phyloP scores from a whole-genome alignment of 1,139 yeast species.

The Kluyveromyces sp. region DNA sequence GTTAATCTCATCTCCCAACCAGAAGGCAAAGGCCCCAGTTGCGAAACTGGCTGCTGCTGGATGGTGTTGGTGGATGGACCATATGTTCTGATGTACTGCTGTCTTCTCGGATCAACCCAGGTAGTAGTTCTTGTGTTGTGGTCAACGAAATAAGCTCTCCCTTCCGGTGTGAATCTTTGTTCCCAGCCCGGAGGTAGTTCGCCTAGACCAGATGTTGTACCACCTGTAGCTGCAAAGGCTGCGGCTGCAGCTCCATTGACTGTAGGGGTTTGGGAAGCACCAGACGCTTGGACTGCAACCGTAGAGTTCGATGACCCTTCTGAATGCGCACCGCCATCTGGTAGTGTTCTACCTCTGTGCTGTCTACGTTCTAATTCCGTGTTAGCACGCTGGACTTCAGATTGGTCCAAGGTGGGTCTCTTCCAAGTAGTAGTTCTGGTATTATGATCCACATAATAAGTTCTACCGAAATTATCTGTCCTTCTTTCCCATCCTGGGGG shows the following conservation, averaged over 20 bases:
- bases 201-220: conserved; percentile 92
- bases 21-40: conserved; percentile 93
- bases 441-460: conserved; percentile 96
- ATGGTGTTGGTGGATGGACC: conserved; percentile 75
- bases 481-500: conserved; percentile 99
- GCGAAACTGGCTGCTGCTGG: conserved; percentile 98
- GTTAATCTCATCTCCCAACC: conserved; percentile 99
- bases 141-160: conserved; percentile 95
- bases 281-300: conserved; percentile 35
- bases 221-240: conserved; percentile 80
- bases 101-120: conserved; percentile 99
- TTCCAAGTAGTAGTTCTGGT: conserved; percentile 98
- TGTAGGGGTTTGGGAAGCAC: conserved; percentile 38
- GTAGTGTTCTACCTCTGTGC: conserved; percentile 84
- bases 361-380: conserved; percentile 87
- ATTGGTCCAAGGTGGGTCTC: conserved; percentile 74
- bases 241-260: conserved; percentile 67
- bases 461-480: conserved; percentile 94
- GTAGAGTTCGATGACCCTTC: conserved; percentile 27
- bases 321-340: conserved; percentile 48
- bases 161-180: conserved; percentile 96
- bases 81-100: conserved; percentile 92
- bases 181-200: conserved; percentile 99
- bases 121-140: conserved; percentile 98
- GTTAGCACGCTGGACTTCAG: conserved; percentile 58